Evolutionary conservation across 768 basidiomycete genomes (phyloP).

Genomic region (Gautieria morchelliformis): DNA sequence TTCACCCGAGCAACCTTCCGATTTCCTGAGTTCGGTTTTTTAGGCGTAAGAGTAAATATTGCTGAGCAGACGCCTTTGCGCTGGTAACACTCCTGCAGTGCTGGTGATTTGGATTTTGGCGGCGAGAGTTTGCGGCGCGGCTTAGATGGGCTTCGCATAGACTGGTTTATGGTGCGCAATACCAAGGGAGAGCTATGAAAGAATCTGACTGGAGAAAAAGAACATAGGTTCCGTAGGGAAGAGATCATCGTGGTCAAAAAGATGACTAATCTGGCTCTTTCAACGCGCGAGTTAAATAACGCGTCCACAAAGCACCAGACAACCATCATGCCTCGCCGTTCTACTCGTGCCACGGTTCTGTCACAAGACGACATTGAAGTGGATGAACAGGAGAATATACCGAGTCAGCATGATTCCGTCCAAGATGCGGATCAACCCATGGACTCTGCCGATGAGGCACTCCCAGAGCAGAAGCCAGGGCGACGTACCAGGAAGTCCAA

Average conservation of each 20-base stretch:
- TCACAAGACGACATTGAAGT: constrained; percentile 1
- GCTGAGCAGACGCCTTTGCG: constrained; percentile 86
- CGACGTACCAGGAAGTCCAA: not conserved
- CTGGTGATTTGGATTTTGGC: constrained; percentile 53
- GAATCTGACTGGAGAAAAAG: constrained; percentile 29
- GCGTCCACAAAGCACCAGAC: not conserved
- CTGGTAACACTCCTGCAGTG: constrained; percentile 73
- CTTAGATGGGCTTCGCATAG: constrained; percentile 36
- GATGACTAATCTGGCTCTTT: not conserved
- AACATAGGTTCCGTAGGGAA: constrained; percentile 4
- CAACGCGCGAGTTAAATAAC: not conserved
- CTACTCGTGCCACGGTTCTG: not conserved
- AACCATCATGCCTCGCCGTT: not conserved
- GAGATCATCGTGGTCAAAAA: constrained; percentile 1
- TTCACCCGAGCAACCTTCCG: constrained; percentile 95
- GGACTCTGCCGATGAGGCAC: not conserved
- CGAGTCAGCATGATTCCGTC: not conserved
- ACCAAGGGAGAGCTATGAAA: constrained; percentile 58
- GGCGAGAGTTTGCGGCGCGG: constrained; percentile 41
- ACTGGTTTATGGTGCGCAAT: constrained; percentile 74
- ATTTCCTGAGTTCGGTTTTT: constrained; percentile 98
- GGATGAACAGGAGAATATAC: not conserved
- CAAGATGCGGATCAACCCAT: not conserved
- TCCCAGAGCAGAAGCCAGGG: not conserved
- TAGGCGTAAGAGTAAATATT: constrained; percentile 75